Evolutionary conservation across 169 alveolate genomes (phyloP).

Genomic region (Perkinsus olseni): DNA sequence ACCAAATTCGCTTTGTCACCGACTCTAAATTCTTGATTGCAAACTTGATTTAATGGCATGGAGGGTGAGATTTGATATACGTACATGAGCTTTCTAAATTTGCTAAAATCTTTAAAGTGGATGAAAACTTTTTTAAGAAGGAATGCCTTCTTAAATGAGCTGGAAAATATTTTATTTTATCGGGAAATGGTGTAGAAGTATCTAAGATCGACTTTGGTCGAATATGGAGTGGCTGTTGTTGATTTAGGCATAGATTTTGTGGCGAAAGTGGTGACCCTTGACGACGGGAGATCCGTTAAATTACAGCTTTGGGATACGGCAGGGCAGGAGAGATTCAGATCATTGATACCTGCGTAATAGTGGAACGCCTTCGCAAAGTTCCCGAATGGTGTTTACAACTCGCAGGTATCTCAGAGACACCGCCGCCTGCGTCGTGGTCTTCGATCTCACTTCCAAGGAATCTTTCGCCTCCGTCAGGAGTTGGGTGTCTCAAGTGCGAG

Average conservation of each 20-base stretch:
- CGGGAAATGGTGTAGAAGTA: too few relatives aligned
- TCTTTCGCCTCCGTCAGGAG: slow-evolving; percentile 67
- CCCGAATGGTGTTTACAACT: not conserved
- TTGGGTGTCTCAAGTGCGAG: slow-evolving; percentile 56
- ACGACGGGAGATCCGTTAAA: slow-evolving; percentile 40
- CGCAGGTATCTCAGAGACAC: slow-evolving; percentile 84
- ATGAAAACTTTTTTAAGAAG: too few relatives aligned
- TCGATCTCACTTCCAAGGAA: slow-evolving; percentile 76
- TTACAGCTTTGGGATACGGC: slow-evolving; percentile 73
- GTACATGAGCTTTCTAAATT: too few relatives aligned
- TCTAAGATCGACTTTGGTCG: too few relatives aligned
- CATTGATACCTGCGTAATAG: slow-evolving; percentile 49
- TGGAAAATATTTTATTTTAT: too few relatives aligned
- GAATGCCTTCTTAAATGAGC: too few relatives aligned
- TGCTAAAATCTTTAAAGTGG: too few relatives aligned
- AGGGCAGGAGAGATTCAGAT: slow-evolving; percentile 64
- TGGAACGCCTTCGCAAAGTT: slow-evolving; percentile 52
- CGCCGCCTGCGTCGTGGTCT: slow-evolving; percentile 83
- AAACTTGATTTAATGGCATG: too few relatives aligned
- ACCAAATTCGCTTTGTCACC: too few relatives aligned
- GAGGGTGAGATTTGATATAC: too few relatives aligned
- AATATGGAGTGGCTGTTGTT: too few relatives aligned
- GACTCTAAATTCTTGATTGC: too few relatives aligned
- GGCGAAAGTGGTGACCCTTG: slow-evolving; percentile 61
- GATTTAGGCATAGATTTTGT: slow-evolving; percentile 58